phyloP scores from a whole-genome alignment of 331 rosid genomes.

The Prunus yedoensis region DNA sequence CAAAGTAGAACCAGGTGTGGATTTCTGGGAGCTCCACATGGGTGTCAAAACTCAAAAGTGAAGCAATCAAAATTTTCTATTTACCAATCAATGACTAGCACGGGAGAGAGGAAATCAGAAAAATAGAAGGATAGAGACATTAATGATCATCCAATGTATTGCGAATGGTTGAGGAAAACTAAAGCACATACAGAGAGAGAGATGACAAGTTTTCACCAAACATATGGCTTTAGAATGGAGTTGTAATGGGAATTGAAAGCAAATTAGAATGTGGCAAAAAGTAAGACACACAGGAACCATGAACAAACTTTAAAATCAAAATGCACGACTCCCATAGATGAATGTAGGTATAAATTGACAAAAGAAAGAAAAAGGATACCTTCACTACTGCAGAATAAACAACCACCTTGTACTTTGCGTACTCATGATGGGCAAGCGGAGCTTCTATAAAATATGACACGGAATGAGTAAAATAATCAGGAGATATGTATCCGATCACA shows the following conservation, averaged over 20 bases:
- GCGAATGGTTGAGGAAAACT: too few relatives aligned
- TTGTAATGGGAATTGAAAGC: not conserved
- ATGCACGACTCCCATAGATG: not conserved
- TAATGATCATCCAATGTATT: too few relatives aligned
- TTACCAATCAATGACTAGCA: not conserved
- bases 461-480: constrained; percentile 96
- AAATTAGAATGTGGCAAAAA: not conserved
- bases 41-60: too few relatives aligned
- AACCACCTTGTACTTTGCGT: constrained; percentile 67
- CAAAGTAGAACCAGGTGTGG: too few relatives aligned
- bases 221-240: not conserved
- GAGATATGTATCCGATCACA: constrained; percentile 93
- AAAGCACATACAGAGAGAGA: not conserved
- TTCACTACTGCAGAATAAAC: constrained; percentile 97
- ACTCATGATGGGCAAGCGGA: constrained; percentile 77
- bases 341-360: not conserved
- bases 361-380: constrained; percentile 43
- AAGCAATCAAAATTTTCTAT: too few relatives aligned
- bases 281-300: not conserved
- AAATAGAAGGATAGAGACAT: too few relatives aligned
- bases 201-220: not conserved
- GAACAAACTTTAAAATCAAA: not conserved
- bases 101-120: not conserved
- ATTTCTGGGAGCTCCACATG: too few relatives aligned
- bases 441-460: constrained; percentile 96